Evolutionary conservation across 495 filamentous ascomycete species (phyloP).

Genomic region (Penicillium steckii): DNA sequence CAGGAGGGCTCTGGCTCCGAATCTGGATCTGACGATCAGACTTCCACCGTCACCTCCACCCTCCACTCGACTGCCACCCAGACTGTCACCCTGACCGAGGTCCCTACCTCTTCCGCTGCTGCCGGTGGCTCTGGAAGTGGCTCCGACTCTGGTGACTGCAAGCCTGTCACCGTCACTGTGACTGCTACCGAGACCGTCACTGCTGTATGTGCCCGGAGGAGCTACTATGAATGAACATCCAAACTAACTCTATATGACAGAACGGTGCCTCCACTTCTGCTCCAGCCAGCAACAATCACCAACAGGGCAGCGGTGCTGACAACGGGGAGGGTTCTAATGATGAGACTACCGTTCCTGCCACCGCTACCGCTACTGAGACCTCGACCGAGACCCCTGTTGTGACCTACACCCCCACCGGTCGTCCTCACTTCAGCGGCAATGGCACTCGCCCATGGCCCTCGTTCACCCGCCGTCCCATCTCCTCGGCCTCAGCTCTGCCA

Average conservation of each 20-base stretch:
- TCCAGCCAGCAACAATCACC: slow-evolving; percentile 10
- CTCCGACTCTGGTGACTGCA: slow-evolving; percentile 16
- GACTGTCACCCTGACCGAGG: slow-evolving; percentile 31
- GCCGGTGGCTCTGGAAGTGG: slow-evolving; percentile 20
- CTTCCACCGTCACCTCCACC: slow-evolving; percentile 16
- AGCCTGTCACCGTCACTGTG: slow-evolving; percentile 24
- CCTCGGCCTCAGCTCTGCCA: slow-evolving; percentile 5
- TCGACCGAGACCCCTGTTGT: slow-evolving; percentile 26
- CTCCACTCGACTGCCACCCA: slow-evolving; percentile 28
- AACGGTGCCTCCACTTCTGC: slow-evolving; percentile 10
- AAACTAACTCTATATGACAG: slow-evolving; percentile 8
- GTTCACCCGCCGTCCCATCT: slow-evolving; percentile 36
- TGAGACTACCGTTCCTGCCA: slow-evolving; percentile 16
- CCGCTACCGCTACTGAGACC: slow-evolving; percentile 21
- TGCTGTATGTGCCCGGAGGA: slow-evolving; percentile 16
- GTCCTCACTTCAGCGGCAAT: slow-evolving; percentile 24
- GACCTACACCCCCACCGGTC: slow-evolving; percentile 35
- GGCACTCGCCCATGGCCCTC: slow-evolving; percentile 22
- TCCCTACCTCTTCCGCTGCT: slow-evolving; percentile 14
- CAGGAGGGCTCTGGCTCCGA: slow-evolving; percentile 6
- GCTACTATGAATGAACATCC: neutral
- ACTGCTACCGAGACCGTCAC: slow-evolving; percentile 28
- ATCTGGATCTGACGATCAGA: neutral
- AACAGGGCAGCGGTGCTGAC: neutral
- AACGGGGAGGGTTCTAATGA: slow-evolving; percentile 3